phyloP scores from a whole-genome alignment of 108 stramenopile genomes.

The Cyclotella kingstonii region DNA sequence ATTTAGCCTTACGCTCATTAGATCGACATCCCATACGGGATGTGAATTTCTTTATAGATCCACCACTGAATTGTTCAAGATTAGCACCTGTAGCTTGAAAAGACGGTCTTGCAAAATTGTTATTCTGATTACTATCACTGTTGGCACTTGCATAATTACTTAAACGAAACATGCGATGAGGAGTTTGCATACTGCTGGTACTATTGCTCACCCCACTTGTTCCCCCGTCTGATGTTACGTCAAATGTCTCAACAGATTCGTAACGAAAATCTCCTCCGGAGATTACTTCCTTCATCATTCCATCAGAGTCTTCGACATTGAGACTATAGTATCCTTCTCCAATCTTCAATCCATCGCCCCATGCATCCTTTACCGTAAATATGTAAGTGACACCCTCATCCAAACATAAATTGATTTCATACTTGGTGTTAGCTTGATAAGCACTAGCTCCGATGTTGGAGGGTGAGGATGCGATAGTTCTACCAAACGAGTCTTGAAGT shows the following conservation, averaged over 20 bases:
- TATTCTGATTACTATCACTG: not conserved
- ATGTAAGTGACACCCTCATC: not conserved
- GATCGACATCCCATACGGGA: constrained; percentile 14
- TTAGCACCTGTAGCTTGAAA: constrained; percentile 5
- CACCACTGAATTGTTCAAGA: constrained; percentile 9
- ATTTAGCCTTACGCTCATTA: constrained; percentile 1
- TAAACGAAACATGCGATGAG: not conserved
- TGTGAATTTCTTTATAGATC: not conserved
- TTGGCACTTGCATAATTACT: constrained; percentile 6
- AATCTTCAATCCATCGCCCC: not conserved
- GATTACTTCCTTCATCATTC: not conserved
- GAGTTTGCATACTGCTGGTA: not conserved
- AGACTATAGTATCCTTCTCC: constrained; percentile 1
- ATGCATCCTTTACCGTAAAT: constrained; percentile 4
- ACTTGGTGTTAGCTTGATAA: not conserved
- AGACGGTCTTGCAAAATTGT: not conserved
- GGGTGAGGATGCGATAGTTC: not conserved
- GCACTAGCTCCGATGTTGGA: not conserved
- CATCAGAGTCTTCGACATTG: not conserved
- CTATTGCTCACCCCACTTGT: not conserved
- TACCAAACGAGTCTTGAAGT: not conserved
- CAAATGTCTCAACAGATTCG: not conserved
- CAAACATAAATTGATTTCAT: not conserved
- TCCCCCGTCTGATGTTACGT: not conserved
- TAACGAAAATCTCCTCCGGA: not conserved